Evolutionary conservation across 352 stramenopile species (phyloP), one percentile per base, ranked within the genome.

Genomic region (Globisporangium echinulatum): DNA sequence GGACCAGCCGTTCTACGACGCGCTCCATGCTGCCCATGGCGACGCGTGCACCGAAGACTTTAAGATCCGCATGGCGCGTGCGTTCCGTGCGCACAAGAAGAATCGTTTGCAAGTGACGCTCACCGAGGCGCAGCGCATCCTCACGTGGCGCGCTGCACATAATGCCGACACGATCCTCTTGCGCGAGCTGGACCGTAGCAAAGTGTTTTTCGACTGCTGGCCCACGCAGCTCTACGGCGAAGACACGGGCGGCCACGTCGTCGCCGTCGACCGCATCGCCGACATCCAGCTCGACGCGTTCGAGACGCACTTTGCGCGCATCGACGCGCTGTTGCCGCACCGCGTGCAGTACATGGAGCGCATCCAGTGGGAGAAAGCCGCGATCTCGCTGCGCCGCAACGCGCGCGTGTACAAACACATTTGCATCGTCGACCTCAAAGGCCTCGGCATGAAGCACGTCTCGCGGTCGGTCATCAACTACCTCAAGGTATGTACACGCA

Each of bases 351-450:
- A 87, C 58, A 90, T 90, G 78, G 84, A 94, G 62, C 78, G 75
- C 13, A 79, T 92, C 49, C 80, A 90, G 63, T 87, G 78, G 78
- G 79, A 90, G 64, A 90, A 90, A 61, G 68, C 58, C 4, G 78
- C 76, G n/a, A 74, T 90, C 58, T 88, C 79, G 4, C 83, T 75
- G 56, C 76, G 82, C 39, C 66, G 77, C 25, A 77, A 73, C 14
- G 66, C 67, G n/a, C 72, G 77, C 39, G 80, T 90, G 43, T 92
- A 91, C 66, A 91, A 91, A 61, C 84, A 94, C 64, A 82, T 94
- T 59, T 90, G 77, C 54, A 80, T 94, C 43, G 78, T 94, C 19
- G 84, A 94, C 52, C 57, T 92, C 19, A 82, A 87, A 19, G 80
- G 79, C 0, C 67, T 94, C 33, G 77, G 75, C 36, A 69, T 89